A percentile compares a stretch with the other conserved stretches of the same genome.
Evolutionary conservation across 169 alveolate species (phyloP).

Genomic region (Babesia gibsoni): DNA sequence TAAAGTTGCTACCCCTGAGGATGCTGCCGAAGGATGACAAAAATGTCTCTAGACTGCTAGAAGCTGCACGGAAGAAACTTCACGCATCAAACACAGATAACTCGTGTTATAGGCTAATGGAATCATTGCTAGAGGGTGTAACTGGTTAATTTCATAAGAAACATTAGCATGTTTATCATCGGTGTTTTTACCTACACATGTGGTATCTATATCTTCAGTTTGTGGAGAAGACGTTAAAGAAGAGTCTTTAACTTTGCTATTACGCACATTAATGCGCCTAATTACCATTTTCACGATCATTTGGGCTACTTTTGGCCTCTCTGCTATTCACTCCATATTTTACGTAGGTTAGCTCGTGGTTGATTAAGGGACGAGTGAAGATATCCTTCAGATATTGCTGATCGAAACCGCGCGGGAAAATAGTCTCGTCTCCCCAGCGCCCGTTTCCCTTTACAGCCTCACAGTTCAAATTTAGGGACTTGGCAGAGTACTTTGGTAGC

Average conservation of each 20-base stretch:
- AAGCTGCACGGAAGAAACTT: not conserved
- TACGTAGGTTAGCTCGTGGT: constrained; percentile 33
- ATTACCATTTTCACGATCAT: too few species aligned
- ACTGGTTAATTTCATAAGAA: too few species aligned
- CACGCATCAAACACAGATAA: not conserved
- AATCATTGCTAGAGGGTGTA: not conserved
- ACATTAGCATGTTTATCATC: too few species aligned
- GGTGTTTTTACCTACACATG: too few species aligned
- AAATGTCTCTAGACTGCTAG: not conserved
- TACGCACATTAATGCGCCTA: too few species aligned
- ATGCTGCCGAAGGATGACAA: not conserved
- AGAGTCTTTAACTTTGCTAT: too few species aligned
- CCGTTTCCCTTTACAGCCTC: constrained; percentile 85
- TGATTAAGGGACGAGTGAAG: constrained; percentile 71
- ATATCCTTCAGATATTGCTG: constrained; percentile 78
- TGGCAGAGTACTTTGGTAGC: constrained; percentile 82
- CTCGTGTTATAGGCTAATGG: not conserved
- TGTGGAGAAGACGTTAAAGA: too few species aligned
- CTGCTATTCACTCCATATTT: not conserved
- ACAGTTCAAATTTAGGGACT: constrained; percentile 74
- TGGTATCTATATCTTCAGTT: too few species aligned
- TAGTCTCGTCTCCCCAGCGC: constrained; percentile 85
- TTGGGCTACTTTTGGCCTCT: too few species aligned
- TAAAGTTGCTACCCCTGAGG: constrained; percentile 12
- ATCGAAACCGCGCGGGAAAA: constrained; percentile 86